phyloP scores from a whole-genome alignment of 768 basidiomycete genomes.

The Multifurca ochricompacta region DNA sequence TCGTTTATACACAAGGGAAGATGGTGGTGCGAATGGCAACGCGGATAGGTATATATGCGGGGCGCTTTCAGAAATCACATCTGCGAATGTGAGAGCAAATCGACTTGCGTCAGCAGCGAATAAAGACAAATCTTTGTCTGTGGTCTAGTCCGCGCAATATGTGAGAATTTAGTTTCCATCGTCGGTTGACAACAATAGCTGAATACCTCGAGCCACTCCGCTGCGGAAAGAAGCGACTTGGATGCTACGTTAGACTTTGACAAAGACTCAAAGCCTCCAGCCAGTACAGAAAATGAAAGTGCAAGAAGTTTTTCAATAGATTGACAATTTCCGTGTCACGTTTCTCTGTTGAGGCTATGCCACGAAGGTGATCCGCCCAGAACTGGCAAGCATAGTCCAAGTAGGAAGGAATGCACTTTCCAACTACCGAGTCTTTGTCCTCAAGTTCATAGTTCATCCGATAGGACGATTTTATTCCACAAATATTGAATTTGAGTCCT shows the following conservation, averaged over 20 bases:
- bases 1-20: slow-evolving; percentile 9
- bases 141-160: not conserved
- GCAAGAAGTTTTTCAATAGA: slow-evolving; percentile 22
- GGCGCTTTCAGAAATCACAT: slow-evolving; percentile 7
- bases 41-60: slow-evolving; percentile 18
- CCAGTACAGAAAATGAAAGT: slow-evolving; percentile 31
- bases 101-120: slow-evolving; percentile 13
- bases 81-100: slow-evolving; percentile 13
- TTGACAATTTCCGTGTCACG: slow-evolving; percentile 19
- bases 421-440: slow-evolving; percentile 19
- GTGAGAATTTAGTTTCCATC: not conserved
- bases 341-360: not conserved
- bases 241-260: slow-evolving; percentile 15
- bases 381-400: slow-evolving; percentile 33
- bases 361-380: slow-evolving; percentile 30
- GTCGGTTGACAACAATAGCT: not conserved
- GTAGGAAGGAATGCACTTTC: slow-evolving; percentile 24
- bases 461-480: slow-evolving; percentile 30
- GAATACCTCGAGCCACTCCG: slow-evolving; percentile 15
- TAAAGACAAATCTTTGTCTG: slow-evolving; percentile 8
- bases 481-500: slow-evolving; percentile 35
- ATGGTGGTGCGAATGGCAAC: slow-evolving; percentile 10
- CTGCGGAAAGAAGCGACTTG: slow-evolving; percentile 16
- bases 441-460: slow-evolving; percentile 26
- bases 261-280: slow-evolving; percentile 31